Percentiles rank a stretch among this genome's conserved stretches.
Conservation (phyloP, 306 rosid genomes). For the Boehmeria nivea region DNA sequence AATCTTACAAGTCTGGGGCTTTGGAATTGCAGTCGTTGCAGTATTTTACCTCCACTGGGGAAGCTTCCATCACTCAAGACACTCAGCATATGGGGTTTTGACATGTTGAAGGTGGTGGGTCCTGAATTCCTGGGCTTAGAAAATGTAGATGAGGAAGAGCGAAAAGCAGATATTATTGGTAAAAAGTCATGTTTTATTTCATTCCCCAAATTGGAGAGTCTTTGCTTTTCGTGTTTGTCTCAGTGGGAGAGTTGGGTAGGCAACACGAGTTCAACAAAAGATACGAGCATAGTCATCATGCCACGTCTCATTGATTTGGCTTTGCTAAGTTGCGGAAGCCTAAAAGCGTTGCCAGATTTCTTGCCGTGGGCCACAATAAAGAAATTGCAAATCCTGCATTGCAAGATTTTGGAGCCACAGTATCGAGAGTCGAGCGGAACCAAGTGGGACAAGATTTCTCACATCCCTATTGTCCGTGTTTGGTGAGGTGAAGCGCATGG, state of each 20-base stretch:
- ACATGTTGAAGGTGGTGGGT: background rate
- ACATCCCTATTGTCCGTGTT: too few relatives aligned
- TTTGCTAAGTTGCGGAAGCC: background rate
- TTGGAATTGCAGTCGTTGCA: background rate
- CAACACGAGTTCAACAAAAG: too few relatives aligned
- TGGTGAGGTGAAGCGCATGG: too few relatives aligned
- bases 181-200: background rate
- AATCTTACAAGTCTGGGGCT: background rate
- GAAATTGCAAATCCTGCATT: too few relatives aligned
- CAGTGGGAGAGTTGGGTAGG: slow-evolving; percentile 7
- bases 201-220: slow-evolving; percentile 5
- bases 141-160: background rate
- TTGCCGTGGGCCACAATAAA: background rate
- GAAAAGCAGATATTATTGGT: background rate
- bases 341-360: background rate
- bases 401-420: too few relatives aligned
- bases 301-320: background rate
- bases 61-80: slow-evolving; percentile 1
- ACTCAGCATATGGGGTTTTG: background rate
- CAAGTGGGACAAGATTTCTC: too few relatives aligned
- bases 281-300: background rate
- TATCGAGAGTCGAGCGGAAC: too few relatives aligned
- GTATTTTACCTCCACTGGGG: slow-evolving; percentile 6
- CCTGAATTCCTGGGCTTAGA: slow-evolving; percentile 8
- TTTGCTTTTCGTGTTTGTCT: background rate